Conservation (phyloP, 116 monocot genomes). For the Cymodocea nodosa region DNA sequence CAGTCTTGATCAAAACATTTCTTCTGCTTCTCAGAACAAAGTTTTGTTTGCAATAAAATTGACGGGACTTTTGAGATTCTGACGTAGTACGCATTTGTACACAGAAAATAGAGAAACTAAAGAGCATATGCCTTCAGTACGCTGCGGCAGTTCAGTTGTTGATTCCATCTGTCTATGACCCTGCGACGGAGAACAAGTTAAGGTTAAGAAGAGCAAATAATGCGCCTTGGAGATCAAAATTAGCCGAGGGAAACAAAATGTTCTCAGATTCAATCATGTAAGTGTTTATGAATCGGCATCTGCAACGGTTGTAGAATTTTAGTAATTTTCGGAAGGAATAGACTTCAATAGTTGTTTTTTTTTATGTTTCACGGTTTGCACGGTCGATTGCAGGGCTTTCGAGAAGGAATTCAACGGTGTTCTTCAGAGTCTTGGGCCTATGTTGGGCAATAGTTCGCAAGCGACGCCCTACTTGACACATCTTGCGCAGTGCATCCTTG, state of each 20-base stretch:
- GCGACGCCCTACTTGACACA: slow-evolving; percentile 84
- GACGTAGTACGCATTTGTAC: not conserved
- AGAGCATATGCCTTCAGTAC: slow-evolving; percentile 83
- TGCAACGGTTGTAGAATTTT: not conserved
- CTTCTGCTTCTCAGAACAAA: too few relatives aligned
- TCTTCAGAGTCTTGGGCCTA: slow-evolving; percentile 66
- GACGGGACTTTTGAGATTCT: not conserved
- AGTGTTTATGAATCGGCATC: slow-evolving; percentile 2
- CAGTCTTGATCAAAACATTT: too few relatives aligned
- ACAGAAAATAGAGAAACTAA: slow-evolving; percentile 96
- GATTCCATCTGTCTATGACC: slow-evolving; percentile 46
- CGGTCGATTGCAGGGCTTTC: slow-evolving; percentile 41
- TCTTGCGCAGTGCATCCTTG: slow-evolving; percentile 86
- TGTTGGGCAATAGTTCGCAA: slow-evolving; percentile 65
- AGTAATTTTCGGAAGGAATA: not conserved
- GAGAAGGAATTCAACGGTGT: slow-evolving; percentile 68
- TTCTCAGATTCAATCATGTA: slow-evolving; percentile 65
- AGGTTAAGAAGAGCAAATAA: slow-evolving; percentile 14
- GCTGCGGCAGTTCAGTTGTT: slow-evolving; percentile 67
- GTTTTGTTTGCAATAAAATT: not conserved
- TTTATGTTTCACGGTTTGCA: not conserved
- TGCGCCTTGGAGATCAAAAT: slow-evolving; percentile 17
- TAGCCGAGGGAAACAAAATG: slow-evolving; percentile 24
- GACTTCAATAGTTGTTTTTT: not conserved
- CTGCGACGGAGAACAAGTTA: slow-evolving; percentile 19